These are phyloP conservation scores for Auriculariales sp. DNA, from an alignment of 768 basidiomycete genomes.

Conservation along the genomic window DNA sequence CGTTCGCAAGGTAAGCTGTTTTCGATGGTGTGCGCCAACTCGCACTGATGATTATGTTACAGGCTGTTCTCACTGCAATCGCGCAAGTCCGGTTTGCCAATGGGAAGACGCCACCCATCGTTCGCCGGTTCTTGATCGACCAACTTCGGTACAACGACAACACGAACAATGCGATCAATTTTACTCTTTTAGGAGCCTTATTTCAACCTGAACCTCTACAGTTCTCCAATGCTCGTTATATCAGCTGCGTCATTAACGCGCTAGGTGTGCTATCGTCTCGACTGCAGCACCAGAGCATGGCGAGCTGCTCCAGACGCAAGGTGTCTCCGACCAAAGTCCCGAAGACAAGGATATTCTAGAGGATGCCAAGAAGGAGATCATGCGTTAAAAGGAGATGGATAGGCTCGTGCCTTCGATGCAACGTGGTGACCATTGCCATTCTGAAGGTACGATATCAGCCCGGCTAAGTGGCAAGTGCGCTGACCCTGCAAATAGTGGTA, in stretches of 20 bases:
- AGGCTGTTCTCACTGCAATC: slow-evolving; percentile 72
- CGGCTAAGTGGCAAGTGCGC: slow-evolving; percentile 6
- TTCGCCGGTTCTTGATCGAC: slow-evolving; percentile 80
- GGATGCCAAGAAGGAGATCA: slow-evolving; percentile 66
- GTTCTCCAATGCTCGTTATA: slow-evolving; percentile 87
- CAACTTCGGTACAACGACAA: slow-evolving; percentile 94
- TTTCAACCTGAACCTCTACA: no score
- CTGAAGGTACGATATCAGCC: slow-evolving; percentile 52
- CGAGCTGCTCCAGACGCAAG: slow-evolving; percentile 57
- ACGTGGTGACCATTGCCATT: slow-evolving; percentile 80
- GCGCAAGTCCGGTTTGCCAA: slow-evolving; percentile 77
- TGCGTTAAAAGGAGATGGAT: slow-evolving; percentile 90
- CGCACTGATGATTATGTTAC: slow-evolving; percentile 3
- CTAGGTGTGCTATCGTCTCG: slow-evolving; percentile 66
- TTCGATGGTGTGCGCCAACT: background rate
- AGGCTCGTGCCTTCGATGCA: slow-evolving; percentile 90
- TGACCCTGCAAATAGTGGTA: slow-evolving; percentile 43
- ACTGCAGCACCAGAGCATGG: slow-evolving; percentile 66
- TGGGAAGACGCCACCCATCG: slow-evolving; percentile 73
- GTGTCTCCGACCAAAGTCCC: slow-evolving; percentile 45
- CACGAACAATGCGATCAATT: slow-evolving; percentile 63
- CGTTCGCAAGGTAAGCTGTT: slow-evolving; percentile 78
- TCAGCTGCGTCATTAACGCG: slow-evolving; percentile 72
- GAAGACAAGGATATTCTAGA: slow-evolving; percentile 61
- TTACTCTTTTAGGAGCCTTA: no score